phyloP scores from a whole-genome alignment of 2,329 filamentous ascomycete species.

The Pyrenochaeta sp. region DNA sequence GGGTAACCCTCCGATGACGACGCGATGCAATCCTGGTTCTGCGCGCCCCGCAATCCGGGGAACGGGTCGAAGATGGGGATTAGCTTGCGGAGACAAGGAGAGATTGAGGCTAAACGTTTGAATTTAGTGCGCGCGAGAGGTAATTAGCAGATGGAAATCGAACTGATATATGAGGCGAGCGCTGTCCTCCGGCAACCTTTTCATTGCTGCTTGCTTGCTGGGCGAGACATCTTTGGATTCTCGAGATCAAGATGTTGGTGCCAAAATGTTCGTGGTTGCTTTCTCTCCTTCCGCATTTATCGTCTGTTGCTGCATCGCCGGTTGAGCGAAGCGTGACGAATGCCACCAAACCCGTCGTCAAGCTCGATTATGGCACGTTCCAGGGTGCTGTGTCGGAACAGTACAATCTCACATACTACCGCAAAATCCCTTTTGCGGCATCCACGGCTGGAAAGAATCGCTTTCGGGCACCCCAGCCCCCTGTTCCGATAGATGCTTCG shows the following conservation, averaged over 20 bases:
- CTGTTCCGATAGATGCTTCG: conserved; percentile 48
- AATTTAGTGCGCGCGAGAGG: conserved; percentile 4
- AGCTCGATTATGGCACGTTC: conserved; percentile 53
- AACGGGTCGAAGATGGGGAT: conserved; percentile 10
- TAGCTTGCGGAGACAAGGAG: conserved; percentile 34
- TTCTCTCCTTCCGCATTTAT: conserved; percentile 14
- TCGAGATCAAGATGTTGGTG: conserved; percentile 21
- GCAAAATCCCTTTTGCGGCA: conserved; percentile 67
- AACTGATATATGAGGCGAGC: conserved; percentile 9
- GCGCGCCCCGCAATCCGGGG: conserved; percentile 25
- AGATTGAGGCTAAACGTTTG: conserved; percentile 28
- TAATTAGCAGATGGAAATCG: background rate
- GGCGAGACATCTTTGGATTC: no score
- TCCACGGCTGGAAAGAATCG: conserved; percentile 65
- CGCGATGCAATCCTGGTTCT: conserved; percentile 12
- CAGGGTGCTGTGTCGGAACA: conserved; percentile 58
- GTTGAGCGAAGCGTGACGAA: conserved; percentile 7
- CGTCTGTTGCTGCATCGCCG: conserved; percentile 16
- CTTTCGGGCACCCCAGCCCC: conserved; percentile 68
- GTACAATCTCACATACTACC: conserved; percentile 67
- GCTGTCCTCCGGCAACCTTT: background rate
- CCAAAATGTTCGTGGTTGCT: conserved; percentile 4
- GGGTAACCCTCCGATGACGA: no score
- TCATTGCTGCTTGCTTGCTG: no score
- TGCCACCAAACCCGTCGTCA: conserved; percentile 27